Conservation (phyloP, 2,329 filamentous ascomycete genomes). For the Curvularia sp. region DNA sequence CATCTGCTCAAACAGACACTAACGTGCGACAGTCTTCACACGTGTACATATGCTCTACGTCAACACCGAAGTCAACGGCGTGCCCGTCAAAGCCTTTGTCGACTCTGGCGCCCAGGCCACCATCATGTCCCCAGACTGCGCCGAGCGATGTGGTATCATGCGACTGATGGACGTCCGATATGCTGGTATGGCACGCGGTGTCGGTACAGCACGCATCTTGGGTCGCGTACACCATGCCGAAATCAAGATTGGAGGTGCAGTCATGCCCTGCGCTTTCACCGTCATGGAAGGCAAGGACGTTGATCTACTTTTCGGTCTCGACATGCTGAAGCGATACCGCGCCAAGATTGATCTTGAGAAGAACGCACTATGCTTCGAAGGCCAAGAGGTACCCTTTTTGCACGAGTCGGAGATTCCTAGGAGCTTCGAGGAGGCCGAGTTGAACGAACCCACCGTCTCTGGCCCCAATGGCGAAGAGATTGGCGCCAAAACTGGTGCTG, state of each 20-base stretch:
- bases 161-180: constrained; percentile 92
- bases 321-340: constrained; percentile 97
- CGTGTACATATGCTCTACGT: constrained; percentile 96
- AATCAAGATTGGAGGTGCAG: constrained; percentile 88
- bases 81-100: constrained; percentile 92
- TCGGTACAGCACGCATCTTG: constrained; percentile 92
- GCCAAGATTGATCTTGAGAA: constrained; percentile 87
- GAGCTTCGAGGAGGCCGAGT: constrained; percentile 72
- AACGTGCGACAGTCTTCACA: constrained; percentile 74
- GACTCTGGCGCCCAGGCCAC: constrained; percentile 97
- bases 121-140: constrained; percentile 96
- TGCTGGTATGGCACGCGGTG: constrained; percentile 88
- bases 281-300: constrained; percentile 99
- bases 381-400: constrained; percentile 86
- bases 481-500: constrained; percentile 80
- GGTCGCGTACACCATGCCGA: constrained; percentile 94
- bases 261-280: constrained; percentile 93
- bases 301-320: constrained; percentile 87
- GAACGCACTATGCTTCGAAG: constrained; percentile 86
- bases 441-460: constrained; percentile 81
- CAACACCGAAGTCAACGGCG: constrained; percentile 90
- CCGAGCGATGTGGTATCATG: constrained; percentile 94
- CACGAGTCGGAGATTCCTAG: constrained; percentile 95
- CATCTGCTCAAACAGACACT: constrained; percentile 9
- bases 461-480: constrained; percentile 91